Evolutionary conservation across 2,329 filamentous ascomycete species (phyloP).

Genomic region (Dactylellina cionopaga): DNA sequence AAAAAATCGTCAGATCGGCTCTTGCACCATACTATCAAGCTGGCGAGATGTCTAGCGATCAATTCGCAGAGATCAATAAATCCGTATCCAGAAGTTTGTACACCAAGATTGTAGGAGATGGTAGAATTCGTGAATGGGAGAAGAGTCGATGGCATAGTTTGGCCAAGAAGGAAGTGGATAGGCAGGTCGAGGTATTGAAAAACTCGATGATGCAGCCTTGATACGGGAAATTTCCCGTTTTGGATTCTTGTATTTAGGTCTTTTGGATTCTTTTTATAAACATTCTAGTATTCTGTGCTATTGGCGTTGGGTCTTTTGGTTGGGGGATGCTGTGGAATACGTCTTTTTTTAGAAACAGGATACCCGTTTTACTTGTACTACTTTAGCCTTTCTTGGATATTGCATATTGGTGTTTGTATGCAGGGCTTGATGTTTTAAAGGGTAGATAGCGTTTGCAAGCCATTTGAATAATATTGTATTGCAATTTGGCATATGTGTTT

Average conservation of each 20-base stretch:
- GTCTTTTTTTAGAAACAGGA: constrained; percentile 12
- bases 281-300: constrained; percentile 15
- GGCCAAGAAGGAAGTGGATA: constrained; percentile 64
- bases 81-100: constrained; percentile 89
- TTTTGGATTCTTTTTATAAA: not conserved
- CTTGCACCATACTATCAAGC: constrained; percentile 83
- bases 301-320: constrained; percentile 14
- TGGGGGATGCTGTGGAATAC: not conserved
- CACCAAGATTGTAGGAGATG: constrained; percentile 62
- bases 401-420: not conserved
- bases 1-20: constrained; percentile 83
- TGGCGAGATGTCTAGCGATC: constrained; percentile 78
- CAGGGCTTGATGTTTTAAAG: no score
- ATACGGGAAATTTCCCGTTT: not conserved
- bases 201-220: constrained; percentile 11
- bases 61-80: constrained; percentile 92
- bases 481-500: no score
- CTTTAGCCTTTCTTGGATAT: not conserved
- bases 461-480: no score
- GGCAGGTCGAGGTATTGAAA: constrained; percentile 32
- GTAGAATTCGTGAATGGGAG: constrained; percentile 48
- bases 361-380: constrained; percentile 12
- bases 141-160: constrained; percentile 56
- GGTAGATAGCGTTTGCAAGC: no score
- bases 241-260: constrained; percentile 7